A percentile compares a stretch with the other conserved stretches of the same genome.
Evolutionary conservation across 352 stramenopile genomes (phyloP).

Genomic region (Phytophthora europaea): DNA sequence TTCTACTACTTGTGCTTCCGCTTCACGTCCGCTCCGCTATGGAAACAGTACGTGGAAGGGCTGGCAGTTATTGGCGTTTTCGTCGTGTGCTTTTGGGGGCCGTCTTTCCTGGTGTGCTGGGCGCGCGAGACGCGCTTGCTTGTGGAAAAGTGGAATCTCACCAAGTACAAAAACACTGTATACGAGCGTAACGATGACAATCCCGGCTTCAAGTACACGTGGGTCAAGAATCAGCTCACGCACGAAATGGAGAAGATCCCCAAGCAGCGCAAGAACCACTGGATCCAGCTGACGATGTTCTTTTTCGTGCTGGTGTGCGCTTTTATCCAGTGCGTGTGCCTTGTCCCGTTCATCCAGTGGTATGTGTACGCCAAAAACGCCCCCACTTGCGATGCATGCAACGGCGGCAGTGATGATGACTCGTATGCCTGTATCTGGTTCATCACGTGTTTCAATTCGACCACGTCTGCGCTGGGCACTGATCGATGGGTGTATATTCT

Average conservation of each 20-base stretch:
- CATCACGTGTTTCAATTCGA: slow-evolving; percentile 84
- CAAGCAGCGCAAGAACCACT: slow-evolving; percentile 86
- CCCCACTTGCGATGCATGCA: slow-evolving; percentile 72
- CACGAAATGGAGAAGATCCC: slow-evolving; percentile 92
- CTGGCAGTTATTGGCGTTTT: slow-evolving; percentile 74
- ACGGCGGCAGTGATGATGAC: slow-evolving; percentile 45
- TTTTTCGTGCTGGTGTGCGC: slow-evolving; percentile 83
- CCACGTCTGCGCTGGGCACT: slow-evolving; percentile 76
- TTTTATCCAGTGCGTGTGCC: slow-evolving; percentile 82
- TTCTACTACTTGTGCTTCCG: slow-evolving; percentile 86
- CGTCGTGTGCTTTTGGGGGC: slow-evolving; percentile 85
- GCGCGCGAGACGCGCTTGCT: slow-evolving; percentile 88
- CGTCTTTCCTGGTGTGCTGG: slow-evolving; percentile 87
- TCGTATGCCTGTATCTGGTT: slow-evolving; percentile 85
- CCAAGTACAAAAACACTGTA: slow-evolving; percentile 91
- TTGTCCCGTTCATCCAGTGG: slow-evolving; percentile 92
- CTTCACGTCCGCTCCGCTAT: slow-evolving; percentile 63
- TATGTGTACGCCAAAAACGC: slow-evolving; percentile 92
- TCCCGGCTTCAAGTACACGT: slow-evolving; percentile 87
- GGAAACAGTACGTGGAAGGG: slow-evolving; percentile 80
- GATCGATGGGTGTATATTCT: slow-evolving; percentile 93
- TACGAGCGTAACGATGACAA: slow-evolving; percentile 92
- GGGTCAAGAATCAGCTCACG: slow-evolving; percentile 88
- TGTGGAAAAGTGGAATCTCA: slow-evolving; percentile 90
- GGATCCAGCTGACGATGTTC: slow-evolving; percentile 90